These are phyloP conservation scores for Ilyonectria robusta DNA, from an alignment of 2,329 filamentous ascomycete genomes.

Conservation along the genomic window DNA sequence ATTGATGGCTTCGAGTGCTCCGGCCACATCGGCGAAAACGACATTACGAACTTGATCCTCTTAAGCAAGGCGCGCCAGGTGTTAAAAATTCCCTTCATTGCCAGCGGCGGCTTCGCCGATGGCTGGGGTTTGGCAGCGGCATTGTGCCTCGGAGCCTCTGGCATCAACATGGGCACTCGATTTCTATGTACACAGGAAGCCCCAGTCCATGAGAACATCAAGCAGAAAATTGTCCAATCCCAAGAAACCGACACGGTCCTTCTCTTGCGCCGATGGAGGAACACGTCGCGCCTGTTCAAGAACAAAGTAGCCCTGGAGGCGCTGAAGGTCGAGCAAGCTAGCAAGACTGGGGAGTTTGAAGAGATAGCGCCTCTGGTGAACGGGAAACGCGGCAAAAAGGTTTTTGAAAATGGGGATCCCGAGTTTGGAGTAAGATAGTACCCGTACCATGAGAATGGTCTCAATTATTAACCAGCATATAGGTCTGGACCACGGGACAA, in stretches of 20 bases:
- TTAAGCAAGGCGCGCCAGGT: slow-evolving; percentile 87
- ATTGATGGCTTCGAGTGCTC: slow-evolving; percentile 99
- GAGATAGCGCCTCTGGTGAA: slow-evolving; percentile 91
- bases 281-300: slow-evolving; percentile 88
- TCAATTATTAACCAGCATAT: no score
- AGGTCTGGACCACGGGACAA: slow-evolving; percentile 93
- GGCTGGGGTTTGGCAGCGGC: slow-evolving; percentile 94
- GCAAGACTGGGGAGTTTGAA: slow-evolving; percentile 86
- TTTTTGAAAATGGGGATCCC: slow-evolving; percentile 92
- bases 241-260: slow-evolving; percentile 93
- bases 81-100: slow-evolving; percentile 91
- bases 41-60: slow-evolving; percentile 92
- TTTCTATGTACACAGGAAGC: slow-evolving; percentile 98
- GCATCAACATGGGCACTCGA: slow-evolving; percentile 98
- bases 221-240: slow-evolving; percentile 89
- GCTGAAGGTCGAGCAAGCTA: slow-evolving; percentile 86
- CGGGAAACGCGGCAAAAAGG: slow-evolving; percentile 90
- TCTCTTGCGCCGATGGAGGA: slow-evolving; percentile 90
- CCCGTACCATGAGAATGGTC: no score
- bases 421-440: slow-evolving; percentile 75
- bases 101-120: slow-evolving; percentile 95
- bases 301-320: slow-evolving; percentile 91
- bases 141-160: slow-evolving; percentile 88
- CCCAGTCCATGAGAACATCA: slow-evolving; percentile 93
- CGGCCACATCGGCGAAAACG: slow-evolving; percentile 87